These are phyloP conservation scores for Penicillium sp. DNA, from an alignment of 2,329 filamentous ascomycete genomes.

Conservation along the genomic window DNA sequence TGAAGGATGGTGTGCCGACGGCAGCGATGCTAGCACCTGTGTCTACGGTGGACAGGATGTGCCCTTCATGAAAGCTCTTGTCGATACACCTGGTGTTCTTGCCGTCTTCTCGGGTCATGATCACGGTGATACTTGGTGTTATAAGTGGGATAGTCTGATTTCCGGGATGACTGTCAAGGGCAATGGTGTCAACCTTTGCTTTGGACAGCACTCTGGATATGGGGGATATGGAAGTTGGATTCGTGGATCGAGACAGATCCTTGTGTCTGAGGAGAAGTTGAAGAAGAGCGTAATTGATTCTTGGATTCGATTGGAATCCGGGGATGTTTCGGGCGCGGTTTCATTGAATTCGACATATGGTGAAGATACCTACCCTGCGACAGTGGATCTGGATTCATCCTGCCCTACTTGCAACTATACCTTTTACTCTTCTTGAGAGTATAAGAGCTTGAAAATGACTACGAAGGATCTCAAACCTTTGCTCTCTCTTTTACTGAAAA, in stretches of 20 bases:
- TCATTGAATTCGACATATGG: conserved; percentile 62
- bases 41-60: conserved; percentile 51
- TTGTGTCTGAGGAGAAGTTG: conserved; percentile 48
- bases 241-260: conserved; percentile 59
- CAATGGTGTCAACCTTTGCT: conserved; percentile 53
- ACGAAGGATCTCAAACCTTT: too few species aligned
- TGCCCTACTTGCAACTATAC: background rate
- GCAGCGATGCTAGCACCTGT: conserved; percentile 6
- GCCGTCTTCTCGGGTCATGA: conserved; percentile 66
- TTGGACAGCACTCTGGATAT: conserved; percentile 67
- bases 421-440: background rate
- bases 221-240: conserved; percentile 68
- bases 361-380: conserved; percentile 37
- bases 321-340: conserved; percentile 52
- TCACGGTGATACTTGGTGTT: conserved; percentile 61
- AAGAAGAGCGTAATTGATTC: conserved; percentile 51
- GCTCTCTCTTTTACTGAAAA: too few species aligned
- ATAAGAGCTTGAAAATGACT: too few species aligned
- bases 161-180: conserved; percentile 35
- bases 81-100: conserved; percentile 55
- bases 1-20: conserved; percentile 7
- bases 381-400: background rate
- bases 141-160: conserved; percentile 37
- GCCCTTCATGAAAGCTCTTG: conserved; percentile 64
- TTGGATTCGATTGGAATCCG: conserved; percentile 62